These are phyloP conservation scores for Penicillium sclerotigenum DNA, from an alignment of 2,329 filamentous ascomycete genomes.

Conservation along the genomic window DNA sequence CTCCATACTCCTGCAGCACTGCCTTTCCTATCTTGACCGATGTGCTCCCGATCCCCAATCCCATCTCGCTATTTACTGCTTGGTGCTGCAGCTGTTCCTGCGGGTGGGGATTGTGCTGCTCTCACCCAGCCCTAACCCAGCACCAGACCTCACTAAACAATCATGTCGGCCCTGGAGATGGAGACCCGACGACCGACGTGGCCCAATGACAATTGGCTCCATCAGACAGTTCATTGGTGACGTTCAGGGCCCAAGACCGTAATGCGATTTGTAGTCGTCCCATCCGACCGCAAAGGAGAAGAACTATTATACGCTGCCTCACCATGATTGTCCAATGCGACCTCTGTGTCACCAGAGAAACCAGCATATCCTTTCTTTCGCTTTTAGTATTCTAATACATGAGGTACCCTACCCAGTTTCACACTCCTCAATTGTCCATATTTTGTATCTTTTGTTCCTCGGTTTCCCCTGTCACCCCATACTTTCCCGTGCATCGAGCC, in stretches of 20 bases:
- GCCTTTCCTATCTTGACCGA: slow-evolving; percentile 25
- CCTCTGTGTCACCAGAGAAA: slow-evolving; percentile 27
- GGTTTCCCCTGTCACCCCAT: slow-evolving; percentile 24
- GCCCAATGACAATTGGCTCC: slow-evolving; percentile 37
- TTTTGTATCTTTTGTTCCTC: slow-evolving; percentile 24
- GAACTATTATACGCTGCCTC: slow-evolving; percentile 38
- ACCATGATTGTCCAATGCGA: slow-evolving; percentile 29
- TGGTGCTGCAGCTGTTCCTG: slow-evolving; percentile 31
- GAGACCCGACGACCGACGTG: slow-evolving; percentile 38
- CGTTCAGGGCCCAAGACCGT: slow-evolving; percentile 32
- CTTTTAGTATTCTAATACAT: slow-evolving; percentile 31
- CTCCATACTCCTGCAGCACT: slow-evolving; percentile 22
- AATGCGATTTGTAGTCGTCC: slow-evolving; percentile 29
- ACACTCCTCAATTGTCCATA: slow-evolving; percentile 21
- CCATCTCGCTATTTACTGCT: slow-evolving; percentile 20
- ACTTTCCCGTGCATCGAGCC: slow-evolving; percentile 25
- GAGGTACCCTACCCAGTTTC: slow-evolving; percentile 15
- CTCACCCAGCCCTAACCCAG: slow-evolving; percentile 30
- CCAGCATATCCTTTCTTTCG: slow-evolving; percentile 30
- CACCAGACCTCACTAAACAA: slow-evolving; percentile 22
- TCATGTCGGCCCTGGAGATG: slow-evolving; percentile 25
- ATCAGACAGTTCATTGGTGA: slow-evolving; percentile 35
- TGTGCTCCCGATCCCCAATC: slow-evolving; percentile 20
- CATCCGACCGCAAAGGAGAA: slow-evolving; percentile 28
- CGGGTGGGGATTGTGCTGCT: slow-evolving; percentile 29